These are phyloP conservation scores for Betula pendula DNA, from an alignment of 306 rosid species.

Conservation along the genomic window DNA sequence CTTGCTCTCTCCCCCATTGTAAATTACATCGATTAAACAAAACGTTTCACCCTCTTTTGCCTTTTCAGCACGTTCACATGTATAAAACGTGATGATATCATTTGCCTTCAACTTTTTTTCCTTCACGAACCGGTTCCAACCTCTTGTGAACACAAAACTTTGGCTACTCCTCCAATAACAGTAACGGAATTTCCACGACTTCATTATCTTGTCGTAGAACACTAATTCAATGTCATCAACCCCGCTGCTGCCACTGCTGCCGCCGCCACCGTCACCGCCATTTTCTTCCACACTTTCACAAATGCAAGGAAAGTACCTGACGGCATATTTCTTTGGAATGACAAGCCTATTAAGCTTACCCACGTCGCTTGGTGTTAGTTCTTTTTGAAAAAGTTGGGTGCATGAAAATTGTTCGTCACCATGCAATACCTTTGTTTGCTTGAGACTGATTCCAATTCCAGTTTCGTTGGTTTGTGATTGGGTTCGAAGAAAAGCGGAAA, in stretches of 20 bases:
- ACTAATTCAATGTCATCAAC: constrained; percentile 41
- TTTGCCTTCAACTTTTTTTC: constrained; percentile 44
- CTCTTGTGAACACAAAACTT: constrained; percentile 56
- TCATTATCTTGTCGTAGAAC: constrained; percentile 44
- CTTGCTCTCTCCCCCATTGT: constrained; percentile 19
- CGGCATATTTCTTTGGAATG: constrained; percentile 74
- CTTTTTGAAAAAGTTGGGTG: constrained; percentile 71
- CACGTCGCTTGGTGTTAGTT: constrained; percentile 85
- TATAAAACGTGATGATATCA: constrained; percentile 47
- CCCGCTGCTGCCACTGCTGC: background rate
- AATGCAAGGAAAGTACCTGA: constrained; percentile 59
- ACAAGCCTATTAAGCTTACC: constrained; percentile 85
- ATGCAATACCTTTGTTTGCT: constrained; percentile 20
- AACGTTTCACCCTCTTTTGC: constrained; percentile 29
- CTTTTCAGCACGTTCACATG: constrained; percentile 33
- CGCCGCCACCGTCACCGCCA: background rate
- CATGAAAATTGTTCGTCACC: constrained; percentile 34
- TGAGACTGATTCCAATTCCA: background rate
- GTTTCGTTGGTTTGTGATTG: constrained; percentile 20
- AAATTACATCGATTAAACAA: constrained; percentile 43
- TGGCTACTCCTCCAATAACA: constrained; percentile 58
- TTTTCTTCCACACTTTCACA: constrained; percentile 29
- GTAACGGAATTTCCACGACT: constrained; percentile 50
- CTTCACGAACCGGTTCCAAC: constrained; percentile 60
- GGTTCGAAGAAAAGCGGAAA: constrained; percentile 43